phyloP scores from a whole-genome alignment of 352 stramenopile species.

The Globisporangium camurandrum region DNA sequence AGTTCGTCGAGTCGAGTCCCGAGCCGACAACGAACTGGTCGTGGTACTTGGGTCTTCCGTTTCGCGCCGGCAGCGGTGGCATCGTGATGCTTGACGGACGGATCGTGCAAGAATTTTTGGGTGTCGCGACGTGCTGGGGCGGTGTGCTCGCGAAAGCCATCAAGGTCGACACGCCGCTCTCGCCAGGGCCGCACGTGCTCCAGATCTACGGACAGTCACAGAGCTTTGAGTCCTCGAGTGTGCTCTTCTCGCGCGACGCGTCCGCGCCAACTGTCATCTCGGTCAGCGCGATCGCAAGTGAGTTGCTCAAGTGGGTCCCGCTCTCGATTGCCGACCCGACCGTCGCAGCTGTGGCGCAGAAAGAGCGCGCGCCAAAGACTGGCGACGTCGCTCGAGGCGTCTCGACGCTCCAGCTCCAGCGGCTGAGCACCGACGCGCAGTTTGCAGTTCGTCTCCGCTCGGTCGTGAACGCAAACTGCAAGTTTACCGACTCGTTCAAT shows the following conservation, averaged over 20 bases:
- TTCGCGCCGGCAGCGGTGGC: conserved; percentile 37
- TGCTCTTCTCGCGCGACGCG: conserved; percentile 38
- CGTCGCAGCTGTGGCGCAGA: conserved; percentile 18
- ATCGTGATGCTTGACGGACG: conserved; percentile 36
- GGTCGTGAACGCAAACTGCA: conserved; percentile 24
- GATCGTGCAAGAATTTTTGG: conserved; percentile 38
- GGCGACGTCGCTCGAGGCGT: conserved; percentile 34
- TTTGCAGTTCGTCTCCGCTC: conserved; percentile 28
- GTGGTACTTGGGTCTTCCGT: conserved; percentile 49
- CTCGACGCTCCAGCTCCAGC: conserved; percentile 36
- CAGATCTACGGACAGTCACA: conserved; percentile 37
- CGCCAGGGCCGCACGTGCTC: conserved; percentile 27
- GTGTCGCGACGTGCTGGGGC: conserved; percentile 32
- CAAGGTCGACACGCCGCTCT: conserved; percentile 32
- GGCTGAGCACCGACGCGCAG: conserved; percentile 22
- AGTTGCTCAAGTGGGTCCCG: conserved; percentile 30
- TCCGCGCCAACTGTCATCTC: conserved; percentile 19
- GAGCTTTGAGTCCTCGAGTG: conserved; percentile 37
- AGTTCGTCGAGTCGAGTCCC: conserved; percentile 35
- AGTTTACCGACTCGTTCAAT: conserved; percentile 25
- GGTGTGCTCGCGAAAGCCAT: conserved; percentile 25
- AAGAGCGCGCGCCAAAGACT: conserved; percentile 25
- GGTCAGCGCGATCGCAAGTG: conserved; percentile 15
- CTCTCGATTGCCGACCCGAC: conserved; percentile 23
- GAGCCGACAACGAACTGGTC: conserved; percentile 32